Evolutionary conservation across 108 stramenopile species (phyloP).

Genomic region (Parietichytrium sp.): DNA sequence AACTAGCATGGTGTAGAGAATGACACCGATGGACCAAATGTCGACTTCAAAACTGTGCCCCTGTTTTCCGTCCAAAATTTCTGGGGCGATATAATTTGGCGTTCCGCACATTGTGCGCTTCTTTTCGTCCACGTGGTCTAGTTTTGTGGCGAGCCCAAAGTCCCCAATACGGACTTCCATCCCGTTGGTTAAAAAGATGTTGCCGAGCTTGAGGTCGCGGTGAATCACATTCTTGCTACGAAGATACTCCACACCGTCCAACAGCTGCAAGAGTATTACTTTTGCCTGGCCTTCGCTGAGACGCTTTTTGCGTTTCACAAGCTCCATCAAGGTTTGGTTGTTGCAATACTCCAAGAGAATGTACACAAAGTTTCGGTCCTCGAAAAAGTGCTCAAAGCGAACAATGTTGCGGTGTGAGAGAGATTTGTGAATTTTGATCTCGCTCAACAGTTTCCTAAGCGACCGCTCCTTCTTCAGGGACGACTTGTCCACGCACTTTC

Average conservation of each 20-base stretch:
- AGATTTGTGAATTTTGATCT: slow-evolving; percentile 94
- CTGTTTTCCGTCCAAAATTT: slow-evolving; percentile 77
- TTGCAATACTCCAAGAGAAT: slow-evolving; percentile 95
- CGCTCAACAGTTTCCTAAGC: slow-evolving; percentile 82
- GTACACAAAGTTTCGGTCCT: slow-evolving; percentile 91
- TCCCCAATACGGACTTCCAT: slow-evolving; percentile 71
- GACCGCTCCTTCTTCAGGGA: slow-evolving; percentile 81
- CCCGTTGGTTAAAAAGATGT: slow-evolving; percentile 82
- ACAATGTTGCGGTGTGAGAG: slow-evolving; percentile 87
- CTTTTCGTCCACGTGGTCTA: slow-evolving; percentile 77
- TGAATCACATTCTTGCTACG: slow-evolving; percentile 88
- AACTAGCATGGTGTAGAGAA: slow-evolving; percentile 89
- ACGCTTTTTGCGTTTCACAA: slow-evolving; percentile 18
- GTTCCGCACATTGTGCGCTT: slow-evolving; percentile 97
- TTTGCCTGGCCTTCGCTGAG: slow-evolving; percentile 82
- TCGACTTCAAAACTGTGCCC: slow-evolving; percentile 72
- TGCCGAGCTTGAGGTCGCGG: slow-evolving; percentile 97
- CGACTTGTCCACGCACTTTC: slow-evolving; percentile 88
- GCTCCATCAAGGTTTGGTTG: slow-evolving; percentile 66
- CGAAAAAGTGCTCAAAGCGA: slow-evolving; percentile 95
- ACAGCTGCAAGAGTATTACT: slow-evolving; percentile 73
- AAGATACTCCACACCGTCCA: slow-evolving; percentile 84
- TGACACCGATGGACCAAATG: slow-evolving; percentile 95
- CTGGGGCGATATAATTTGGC: slow-evolving; percentile 99
- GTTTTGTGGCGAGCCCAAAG: slow-evolving; percentile 88